phyloP scores from a whole-genome alignment of 176 grass and related monocot genomes.

The Ananas comosus region DNA sequence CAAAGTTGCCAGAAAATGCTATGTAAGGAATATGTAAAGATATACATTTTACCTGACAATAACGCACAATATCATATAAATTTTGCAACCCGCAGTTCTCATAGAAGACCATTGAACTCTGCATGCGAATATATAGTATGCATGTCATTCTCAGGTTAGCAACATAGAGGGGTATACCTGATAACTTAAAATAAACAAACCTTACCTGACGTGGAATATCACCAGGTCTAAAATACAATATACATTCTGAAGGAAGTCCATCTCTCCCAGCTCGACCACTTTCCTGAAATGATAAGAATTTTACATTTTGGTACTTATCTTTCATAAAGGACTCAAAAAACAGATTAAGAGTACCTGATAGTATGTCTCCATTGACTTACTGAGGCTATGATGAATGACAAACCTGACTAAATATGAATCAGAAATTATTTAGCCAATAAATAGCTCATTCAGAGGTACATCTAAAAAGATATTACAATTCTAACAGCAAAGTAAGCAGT shows the following conservation, averaged over 20 bases:
- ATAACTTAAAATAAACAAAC: background rate
- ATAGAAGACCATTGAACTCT: slow-evolving; percentile 97
- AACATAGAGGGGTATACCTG: background rate
- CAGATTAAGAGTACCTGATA: slow-evolving; percentile 55
- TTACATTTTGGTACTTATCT: slow-evolving; percentile 11
- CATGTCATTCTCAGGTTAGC: background rate
- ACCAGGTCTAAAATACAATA: slow-evolving; percentile 75
- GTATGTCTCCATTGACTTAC: slow-evolving; percentile 97
- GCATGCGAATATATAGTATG: slow-evolving; percentile 7
- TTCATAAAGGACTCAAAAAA: background rate
- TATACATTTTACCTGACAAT: slow-evolving; percentile 66
- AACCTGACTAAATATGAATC: slow-evolving; percentile 57
- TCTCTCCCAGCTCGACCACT: slow-evolving; percentile 85
- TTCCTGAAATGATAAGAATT: slow-evolving; percentile 37
- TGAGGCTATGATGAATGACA: slow-evolving; percentile 94
- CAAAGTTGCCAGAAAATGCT: too few relatives aligned
- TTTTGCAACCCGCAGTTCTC: slow-evolving; percentile 92
- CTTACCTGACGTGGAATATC: slow-evolving; percentile 73
- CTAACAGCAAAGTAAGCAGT: too few relatives aligned
- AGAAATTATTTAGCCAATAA: slow-evolving; percentile 7
- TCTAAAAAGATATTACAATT: background rate
- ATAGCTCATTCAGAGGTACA: background rate
- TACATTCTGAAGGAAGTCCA: slow-evolving; percentile 81
- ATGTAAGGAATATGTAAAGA: background rate
- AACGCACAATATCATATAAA: slow-evolving; percentile 85